These are phyloP conservation scores for Xylariaceae sp. DNA, from an alignment of 2,329 filamentous ascomycete genomes.

Conservation along the genomic window DNA sequence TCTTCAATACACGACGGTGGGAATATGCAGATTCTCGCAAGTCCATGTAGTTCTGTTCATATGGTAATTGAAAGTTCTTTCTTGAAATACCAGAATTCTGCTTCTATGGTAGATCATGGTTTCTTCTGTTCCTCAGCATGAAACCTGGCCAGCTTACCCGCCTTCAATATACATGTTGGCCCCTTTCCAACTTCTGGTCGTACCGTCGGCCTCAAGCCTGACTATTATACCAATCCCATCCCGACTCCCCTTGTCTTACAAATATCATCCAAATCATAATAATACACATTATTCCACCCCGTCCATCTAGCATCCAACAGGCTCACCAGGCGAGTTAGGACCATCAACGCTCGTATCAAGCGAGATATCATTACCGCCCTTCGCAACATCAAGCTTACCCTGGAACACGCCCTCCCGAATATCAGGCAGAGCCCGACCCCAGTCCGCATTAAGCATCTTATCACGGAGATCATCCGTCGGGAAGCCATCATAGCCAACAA, in stretches of 20 bases:
- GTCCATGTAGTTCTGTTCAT: too few relatives aligned
- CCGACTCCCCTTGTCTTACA: not conserved
- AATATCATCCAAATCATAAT: not conserved
- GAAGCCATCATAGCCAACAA: slow-evolving; percentile 11
- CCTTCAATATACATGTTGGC: too few relatives aligned
- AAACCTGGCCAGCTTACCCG: too few relatives aligned
- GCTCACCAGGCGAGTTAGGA: slow-evolving; percentile 15
- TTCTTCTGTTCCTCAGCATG: too few relatives aligned
- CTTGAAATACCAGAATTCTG: too few relatives aligned
- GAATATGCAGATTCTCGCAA: too few relatives aligned
- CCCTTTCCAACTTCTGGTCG: too few relatives aligned
- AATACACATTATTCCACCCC: not conserved
- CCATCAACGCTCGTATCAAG: slow-evolving; percentile 9
- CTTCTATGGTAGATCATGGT: too few relatives aligned
- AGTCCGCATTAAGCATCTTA: slow-evolving; percentile 14
- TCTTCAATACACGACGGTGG: too few relatives aligned
- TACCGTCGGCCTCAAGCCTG: too few relatives aligned
- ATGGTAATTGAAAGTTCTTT: too few relatives aligned
- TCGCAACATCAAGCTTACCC: slow-evolving; percentile 6
- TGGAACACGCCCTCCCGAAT: slow-evolving; percentile 7
- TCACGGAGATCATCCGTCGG: slow-evolving; percentile 9
- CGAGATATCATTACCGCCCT: slow-evolving; percentile 14
- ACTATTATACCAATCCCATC: not conserved
- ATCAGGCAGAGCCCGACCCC: slow-evolving; percentile 12
- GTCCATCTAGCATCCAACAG: slow-evolving; percentile 10